Percentiles rank a stretch among this genome's conserved stretches.
These are phyloP conservation scores for Phytophthora colocasiae DNA, from an alignment of 352 stramenopile genomes.

Conservation along the genomic window DNA sequence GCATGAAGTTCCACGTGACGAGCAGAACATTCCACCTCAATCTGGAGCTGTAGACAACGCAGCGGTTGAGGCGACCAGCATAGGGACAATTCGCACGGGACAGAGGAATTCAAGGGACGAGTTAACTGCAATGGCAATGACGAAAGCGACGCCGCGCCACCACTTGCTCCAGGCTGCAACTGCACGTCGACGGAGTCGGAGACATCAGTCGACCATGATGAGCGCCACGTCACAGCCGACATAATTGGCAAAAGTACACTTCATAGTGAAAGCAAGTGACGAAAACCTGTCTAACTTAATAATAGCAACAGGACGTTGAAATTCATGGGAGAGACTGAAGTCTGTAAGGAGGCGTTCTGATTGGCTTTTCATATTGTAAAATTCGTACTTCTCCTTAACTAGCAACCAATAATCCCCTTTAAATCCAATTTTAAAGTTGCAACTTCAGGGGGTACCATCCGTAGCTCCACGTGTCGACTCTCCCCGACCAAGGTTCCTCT, in stretches of 20 bases:
- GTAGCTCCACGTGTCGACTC: conserved; percentile 35
- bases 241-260: conserved; percentile 18
- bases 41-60: conserved; percentile 52
- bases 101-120: conserved; percentile 7
- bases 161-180: conserved; percentile 4
- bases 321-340: too few species aligned
- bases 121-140: conserved; percentile 29
- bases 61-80: conserved; percentile 45
- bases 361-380: too few species aligned
- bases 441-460: neutral
- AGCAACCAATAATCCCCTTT: too few species aligned
- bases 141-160: conserved; percentile 19
- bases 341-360: too few species aligned
- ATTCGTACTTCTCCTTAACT: too few species aligned
- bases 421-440: neutral
- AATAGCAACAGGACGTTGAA: too few species aligned
- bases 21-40: conserved; percentile 67
- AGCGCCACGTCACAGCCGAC: conserved; percentile 32
- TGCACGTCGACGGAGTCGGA: conserved; percentile 11
- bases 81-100: conserved; percentile 57
- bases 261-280: conserved; percentile 28
- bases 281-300: conserved; percentile 12
- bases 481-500: conserved; percentile 1
- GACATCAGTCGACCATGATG: conserved; percentile 19
- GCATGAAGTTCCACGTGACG: conserved; percentile 77